These are phyloP conservation scores for Aristolochia contorta DNA, from an alignment of 164 flowering plant genomes.

Conservation along the genomic window DNA sequence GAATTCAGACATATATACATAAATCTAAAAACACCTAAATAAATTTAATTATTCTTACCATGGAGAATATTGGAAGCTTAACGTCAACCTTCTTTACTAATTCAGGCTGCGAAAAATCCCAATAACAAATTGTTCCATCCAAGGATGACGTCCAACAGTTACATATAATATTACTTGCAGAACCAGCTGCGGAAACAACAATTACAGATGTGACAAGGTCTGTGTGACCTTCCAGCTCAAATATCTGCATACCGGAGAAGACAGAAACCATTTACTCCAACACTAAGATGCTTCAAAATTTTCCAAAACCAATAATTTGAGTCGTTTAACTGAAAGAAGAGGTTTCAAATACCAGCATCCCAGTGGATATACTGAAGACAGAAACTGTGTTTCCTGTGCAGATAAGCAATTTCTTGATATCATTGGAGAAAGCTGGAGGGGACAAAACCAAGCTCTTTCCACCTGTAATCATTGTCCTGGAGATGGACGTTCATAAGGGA, in stretches of 20 bases:
- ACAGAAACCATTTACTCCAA: background rate
- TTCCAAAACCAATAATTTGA: background rate
- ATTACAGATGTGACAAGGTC: slow-evolving; percentile 65
- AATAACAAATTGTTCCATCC: slow-evolving; percentile 80
- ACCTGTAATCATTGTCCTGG: slow-evolving; percentile 51
- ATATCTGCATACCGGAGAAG: slow-evolving; percentile 24
- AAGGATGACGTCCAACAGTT: slow-evolving; percentile 91
- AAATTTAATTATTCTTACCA: slow-evolving; percentile 35
- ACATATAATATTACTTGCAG: slow-evolving; percentile 40
- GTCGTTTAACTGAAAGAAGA: background rate
- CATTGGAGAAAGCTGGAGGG: slow-evolving; percentile 80
- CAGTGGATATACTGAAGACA: slow-evolving; percentile 74
- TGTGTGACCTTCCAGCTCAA: slow-evolving; percentile 73
- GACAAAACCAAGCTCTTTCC: slow-evolving; percentile 65
- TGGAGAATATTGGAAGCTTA: slow-evolving; percentile 54
- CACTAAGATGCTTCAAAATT: background rate
- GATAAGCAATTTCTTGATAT: slow-evolving; percentile 63
- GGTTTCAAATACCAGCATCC: slow-evolving; percentile 37
- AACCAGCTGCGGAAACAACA: slow-evolving; percentile 48
- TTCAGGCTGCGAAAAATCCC: slow-evolving; percentile 83
- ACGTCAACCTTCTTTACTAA: slow-evolving; percentile 57
- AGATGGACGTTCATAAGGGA: background rate
- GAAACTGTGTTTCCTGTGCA: slow-evolving; percentile 75
- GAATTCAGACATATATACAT: background rate
- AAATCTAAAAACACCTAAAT: background rate